Base-by-base conservation (phyloP, 257 asterid species). In the Solanum neorickii region DNA sequence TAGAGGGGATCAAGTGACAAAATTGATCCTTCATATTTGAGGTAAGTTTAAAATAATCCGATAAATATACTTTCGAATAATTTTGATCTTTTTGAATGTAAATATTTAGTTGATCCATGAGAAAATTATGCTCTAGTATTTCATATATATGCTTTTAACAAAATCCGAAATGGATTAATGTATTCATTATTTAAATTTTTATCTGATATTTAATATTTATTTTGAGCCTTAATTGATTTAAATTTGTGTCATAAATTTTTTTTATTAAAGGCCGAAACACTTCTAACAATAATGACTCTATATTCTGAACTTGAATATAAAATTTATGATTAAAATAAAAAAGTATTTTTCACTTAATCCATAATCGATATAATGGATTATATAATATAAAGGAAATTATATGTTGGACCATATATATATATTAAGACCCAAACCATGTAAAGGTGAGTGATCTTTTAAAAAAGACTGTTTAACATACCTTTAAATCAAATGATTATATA, bases 401-500 rank as follows among this genome's bases (percentile, higher is more conserved):
- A 47, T 80, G 85, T 3, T 82, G 69, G 69, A 82, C 70, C 69
- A 31, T 31, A 37, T 52, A 18, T 52, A 29, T 80, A 10, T 80
- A 49, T 49, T 18, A 20, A 49, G 31, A 14, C 46, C 69, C 70
- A 82, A 82, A 82, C 69, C 23, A 82, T 49, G 10, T 49, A 47
- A 82, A 49, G 70, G 70, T 20, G 29, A 82, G 20, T 82, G 44
- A 20, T 82, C 69, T 82, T 49, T 82, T 82, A 18, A 49, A 47
- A 47, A 82, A 82, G 85, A 31, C 69, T 49, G 46, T 82, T 49
- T 82, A 82, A 18, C 68, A 82, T 18, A 49, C 69, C 85, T 49
- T 82, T 49, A 82, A 82, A 82, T 82, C 85, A 31, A 82, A 82
- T 82, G 85, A 82, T 82, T n/a, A n/a, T n/a, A n/a, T n/a, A n/a